Percentiles rank a stretch among this genome's conserved stretches.
Conservation (phyloP, 73 alveolate species). For the Symbiodinium pilosum region DNA sequence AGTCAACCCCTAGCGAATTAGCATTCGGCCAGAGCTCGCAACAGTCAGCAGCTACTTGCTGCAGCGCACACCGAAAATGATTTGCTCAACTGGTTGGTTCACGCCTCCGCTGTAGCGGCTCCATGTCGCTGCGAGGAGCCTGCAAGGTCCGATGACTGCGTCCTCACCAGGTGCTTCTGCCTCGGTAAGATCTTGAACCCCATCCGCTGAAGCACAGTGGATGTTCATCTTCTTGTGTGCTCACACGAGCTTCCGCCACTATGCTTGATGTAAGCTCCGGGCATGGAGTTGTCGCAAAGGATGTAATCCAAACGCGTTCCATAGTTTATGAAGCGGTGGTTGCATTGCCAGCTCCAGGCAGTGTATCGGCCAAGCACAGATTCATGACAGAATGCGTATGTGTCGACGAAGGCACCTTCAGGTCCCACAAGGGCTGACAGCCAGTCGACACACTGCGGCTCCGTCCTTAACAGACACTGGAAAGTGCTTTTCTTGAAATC, state of each 20-base stretch:
- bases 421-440: neutral
- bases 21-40: too few species aligned
- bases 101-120: slow-evolving; percentile 15
- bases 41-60: too few species aligned
- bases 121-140: neutral
- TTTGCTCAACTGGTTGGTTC: too few species aligned
- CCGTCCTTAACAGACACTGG: slow-evolving; percentile 40
- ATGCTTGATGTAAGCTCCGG: neutral
- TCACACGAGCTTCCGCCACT: neutral
- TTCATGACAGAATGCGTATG: slow-evolving; percentile 45
- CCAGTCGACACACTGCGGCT: slow-evolving; percentile 10
- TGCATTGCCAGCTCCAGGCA: slow-evolving; percentile 7
- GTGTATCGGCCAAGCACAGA: slow-evolving; percentile 21
- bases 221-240: neutral
- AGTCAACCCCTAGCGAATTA: too few species aligned
- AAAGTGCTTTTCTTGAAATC: too few species aligned
- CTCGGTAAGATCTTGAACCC: too few species aligned
- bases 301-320: slow-evolving; percentile 80
- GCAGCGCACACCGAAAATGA: too few species aligned
- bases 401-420: slow-evolving; percentile 7
- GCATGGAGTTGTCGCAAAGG: slow-evolving; percentile 50
- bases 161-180: slow-evolving; percentile 16
- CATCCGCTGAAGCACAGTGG: neutral
- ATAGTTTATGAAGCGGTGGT: slow-evolving; percentile 22
- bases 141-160: neutral